Evolutionary conservation across 192 early-diverging fungal genomes (phyloP).

Genomic region (Irineochytrium annulatum): DNA sequence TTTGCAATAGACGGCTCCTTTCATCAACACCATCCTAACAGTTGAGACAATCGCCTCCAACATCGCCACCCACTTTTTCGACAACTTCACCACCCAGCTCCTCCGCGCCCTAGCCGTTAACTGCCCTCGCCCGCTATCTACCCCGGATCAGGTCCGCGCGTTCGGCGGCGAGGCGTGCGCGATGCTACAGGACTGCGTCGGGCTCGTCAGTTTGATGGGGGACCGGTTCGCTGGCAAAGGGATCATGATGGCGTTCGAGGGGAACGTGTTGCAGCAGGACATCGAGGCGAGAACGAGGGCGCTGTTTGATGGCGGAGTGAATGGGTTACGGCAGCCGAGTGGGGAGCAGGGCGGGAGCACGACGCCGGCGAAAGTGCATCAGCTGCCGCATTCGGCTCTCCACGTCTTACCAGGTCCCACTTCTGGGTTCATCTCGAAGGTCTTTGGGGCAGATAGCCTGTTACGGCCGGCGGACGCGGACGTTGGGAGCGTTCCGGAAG

Average conservation of each 20-base stretch:
- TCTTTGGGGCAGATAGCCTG: background rate
- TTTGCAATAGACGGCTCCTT: too few species aligned
- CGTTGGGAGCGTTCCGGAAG: background rate
- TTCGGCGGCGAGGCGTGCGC: constrained; percentile 19
- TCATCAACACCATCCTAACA: too few species aligned
- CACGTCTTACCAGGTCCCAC: background rate
- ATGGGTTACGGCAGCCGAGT: background rate
- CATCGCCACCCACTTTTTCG: constrained; percentile 17
- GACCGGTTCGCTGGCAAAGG: constrained; percentile 2
- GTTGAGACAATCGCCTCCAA: background rate
- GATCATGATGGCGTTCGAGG: constrained; percentile 19
- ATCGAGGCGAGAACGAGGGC: constrained; percentile 8
- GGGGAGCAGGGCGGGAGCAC: background rate
- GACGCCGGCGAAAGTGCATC: background rate
- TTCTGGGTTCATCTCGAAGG: background rate
- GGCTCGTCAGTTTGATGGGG: constrained; percentile 16
- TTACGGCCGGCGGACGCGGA: background rate
- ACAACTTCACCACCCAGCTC: constrained; percentile 14
- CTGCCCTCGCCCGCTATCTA: constrained; percentile 17
- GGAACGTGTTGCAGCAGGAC: constrained; percentile 11
- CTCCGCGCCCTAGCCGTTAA: constrained; percentile 13
- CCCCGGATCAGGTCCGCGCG: background rate
- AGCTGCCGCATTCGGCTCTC: constrained; percentile 1
- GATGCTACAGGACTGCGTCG: constrained; percentile 20
- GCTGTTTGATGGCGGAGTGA: background rate